These are phyloP conservation scores for Thamnidium elegans DNA, from an alignment of 192 early-diverging fungal genomes.

Conservation along the genomic window DNA sequence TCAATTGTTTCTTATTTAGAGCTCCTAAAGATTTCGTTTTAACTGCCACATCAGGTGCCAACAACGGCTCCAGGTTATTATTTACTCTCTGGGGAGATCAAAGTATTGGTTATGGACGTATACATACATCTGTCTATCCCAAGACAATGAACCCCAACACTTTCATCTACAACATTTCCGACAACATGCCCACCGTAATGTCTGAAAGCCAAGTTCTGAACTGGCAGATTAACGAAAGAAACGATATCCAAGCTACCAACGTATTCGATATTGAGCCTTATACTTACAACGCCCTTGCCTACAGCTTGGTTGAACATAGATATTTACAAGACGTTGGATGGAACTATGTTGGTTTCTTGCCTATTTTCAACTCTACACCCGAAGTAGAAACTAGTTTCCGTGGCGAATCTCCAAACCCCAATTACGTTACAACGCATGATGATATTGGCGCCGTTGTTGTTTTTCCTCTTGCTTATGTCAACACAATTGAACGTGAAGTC, in stretches of 20 bases:
- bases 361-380: conserved; percentile 30
- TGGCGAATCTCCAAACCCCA: conserved; percentile 29
- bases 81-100: conserved; percentile 29
- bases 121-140: conserved; percentile 30
- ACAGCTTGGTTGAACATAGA: conserved; percentile 22
- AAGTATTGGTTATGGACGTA: conserved; percentile 20
- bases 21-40: conserved; percentile 18
- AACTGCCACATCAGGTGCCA: conserved; percentile 30
- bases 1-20: conserved; percentile 29
- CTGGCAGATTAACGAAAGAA: conserved; percentile 33
- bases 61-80: conserved; percentile 29
- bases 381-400: conserved; percentile 27
- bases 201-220: conserved; percentile 10
- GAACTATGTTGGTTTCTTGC: conserved; percentile 37
- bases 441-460: conserved; percentile 28
- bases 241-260: conserved; percentile 29
- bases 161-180: conserved; percentile 18
- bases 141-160: conserved; percentile 34
- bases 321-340: conserved; percentile 32
- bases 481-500: conserved; percentile 20
- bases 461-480: conserved; percentile 12
- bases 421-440: conserved; percentile 21
- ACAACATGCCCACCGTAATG: conserved; percentile 8
- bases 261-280: conserved; percentile 29
- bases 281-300: conserved; percentile 27